Conservation (phyloP, 345 rosid genomes). For the Boechera divaricarpa region DNA sequence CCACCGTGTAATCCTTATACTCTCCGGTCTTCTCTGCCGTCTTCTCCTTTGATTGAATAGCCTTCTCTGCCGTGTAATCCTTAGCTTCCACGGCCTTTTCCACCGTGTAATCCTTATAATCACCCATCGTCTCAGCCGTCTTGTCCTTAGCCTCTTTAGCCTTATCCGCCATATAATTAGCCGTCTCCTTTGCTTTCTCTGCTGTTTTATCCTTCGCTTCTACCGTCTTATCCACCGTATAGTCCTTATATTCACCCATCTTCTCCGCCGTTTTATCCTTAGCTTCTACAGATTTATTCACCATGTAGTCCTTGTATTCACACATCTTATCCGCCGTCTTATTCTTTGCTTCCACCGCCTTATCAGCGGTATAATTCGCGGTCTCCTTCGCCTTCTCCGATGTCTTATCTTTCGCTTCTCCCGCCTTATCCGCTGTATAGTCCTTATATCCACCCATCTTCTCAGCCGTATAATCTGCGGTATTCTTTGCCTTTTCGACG, state of each 20-base stretch:
- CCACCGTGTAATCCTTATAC: conserved; percentile 41
- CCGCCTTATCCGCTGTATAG: conserved; percentile 27
- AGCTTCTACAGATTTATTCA: conserved; percentile 30
- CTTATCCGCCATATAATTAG: conserved; percentile 35
- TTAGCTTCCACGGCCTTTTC: conserved; percentile 38
- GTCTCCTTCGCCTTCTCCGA: conserved; percentile 6
- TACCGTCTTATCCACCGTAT: conserved; percentile 21
- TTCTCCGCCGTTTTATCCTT: conserved; percentile 39
- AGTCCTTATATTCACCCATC: conserved; percentile 31
- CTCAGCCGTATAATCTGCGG: not conserved
- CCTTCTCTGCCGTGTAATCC: conserved; percentile 35
- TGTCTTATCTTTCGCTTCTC: conserved; percentile 33
- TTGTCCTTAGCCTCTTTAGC: conserved; percentile 43
- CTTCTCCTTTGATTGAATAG: conserved; percentile 41
- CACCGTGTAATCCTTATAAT: conserved; percentile 36
- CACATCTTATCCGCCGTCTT: conserved; percentile 32
- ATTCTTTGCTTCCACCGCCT: not conserved
- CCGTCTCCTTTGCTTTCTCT: conserved; percentile 35
- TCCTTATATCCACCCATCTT: conserved; percentile 23
- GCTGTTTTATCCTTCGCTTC: conserved; percentile 31
- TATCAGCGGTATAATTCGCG: conserved; percentile 9
- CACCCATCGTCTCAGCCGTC: conserved; percentile 34
- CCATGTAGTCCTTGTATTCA: conserved; percentile 32
- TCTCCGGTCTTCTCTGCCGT: conserved; percentile 38
- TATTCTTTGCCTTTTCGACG: conserved; percentile 2